These are phyloP conservation scores for Penicillium sp. DNA, from an alignment of 2,329 filamentous ascomycete species.

Conservation along the genomic window DNA sequence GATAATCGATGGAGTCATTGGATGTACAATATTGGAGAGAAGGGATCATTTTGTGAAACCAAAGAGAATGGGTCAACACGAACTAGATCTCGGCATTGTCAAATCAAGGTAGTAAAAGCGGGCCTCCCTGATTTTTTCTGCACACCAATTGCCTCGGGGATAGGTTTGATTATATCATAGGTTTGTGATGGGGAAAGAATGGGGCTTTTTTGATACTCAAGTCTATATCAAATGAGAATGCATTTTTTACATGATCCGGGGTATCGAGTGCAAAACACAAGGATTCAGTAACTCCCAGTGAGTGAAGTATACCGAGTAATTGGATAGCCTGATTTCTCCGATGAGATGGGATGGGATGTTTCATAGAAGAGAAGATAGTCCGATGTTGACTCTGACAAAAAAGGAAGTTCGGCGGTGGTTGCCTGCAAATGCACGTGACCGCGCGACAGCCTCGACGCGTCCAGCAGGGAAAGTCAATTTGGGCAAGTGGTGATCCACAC, in stretches of 20 bases:
- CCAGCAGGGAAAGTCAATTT: slow-evolving; percentile 7
- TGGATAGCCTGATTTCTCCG: too few relatives aligned
- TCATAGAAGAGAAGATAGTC: background rate
- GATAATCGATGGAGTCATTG: background rate
- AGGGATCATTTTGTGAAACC: background rate
- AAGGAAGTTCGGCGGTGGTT: slow-evolving; percentile 5
- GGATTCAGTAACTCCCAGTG: too few relatives aligned
- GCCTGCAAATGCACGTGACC: slow-evolving; percentile 37
- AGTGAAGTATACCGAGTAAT: too few relatives aligned
- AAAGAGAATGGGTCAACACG: background rate
- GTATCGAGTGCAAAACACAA: too few relatives aligned
- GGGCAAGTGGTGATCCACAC: too few relatives aligned
- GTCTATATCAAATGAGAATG: background rate
- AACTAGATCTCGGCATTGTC: background rate
- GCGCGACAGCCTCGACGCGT: slow-evolving; percentile 43
- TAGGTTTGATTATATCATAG: background rate
- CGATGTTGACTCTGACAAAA: background rate
- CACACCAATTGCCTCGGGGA: background rate
- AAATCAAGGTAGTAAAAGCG: background rate
- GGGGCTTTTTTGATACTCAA: background rate
- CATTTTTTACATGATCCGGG: background rate
- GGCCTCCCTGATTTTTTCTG: background rate
- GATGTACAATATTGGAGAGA: too few relatives aligned
- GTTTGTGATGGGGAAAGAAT: background rate
- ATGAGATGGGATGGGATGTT: background rate